Evolutionary conservation across 306 rosid genomes (phyloP).

Genomic region (Gleditsia sinensis): DNA sequence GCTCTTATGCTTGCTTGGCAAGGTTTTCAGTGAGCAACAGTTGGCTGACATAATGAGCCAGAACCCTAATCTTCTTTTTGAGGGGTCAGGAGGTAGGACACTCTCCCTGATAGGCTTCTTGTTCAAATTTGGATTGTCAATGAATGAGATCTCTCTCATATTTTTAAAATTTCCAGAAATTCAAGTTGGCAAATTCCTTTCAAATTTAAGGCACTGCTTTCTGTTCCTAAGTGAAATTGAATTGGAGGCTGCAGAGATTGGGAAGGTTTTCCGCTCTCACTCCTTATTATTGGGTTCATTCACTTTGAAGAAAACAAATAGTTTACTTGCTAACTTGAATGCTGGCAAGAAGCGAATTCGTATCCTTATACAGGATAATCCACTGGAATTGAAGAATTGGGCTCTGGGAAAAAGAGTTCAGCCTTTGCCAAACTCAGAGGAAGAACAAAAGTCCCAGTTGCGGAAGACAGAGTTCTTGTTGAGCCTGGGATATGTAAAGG

Average conservation of each 20-base stretch:
- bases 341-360: slow-evolving; percentile 67
- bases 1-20: slow-evolving; percentile 48
- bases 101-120: slow-evolving; percentile 58
- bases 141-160: slow-evolving; percentile 46
- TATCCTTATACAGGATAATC: slow-evolving; percentile 57
- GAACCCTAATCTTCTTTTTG: slow-evolving; percentile 59
- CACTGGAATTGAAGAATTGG: slow-evolving; percentile 63
- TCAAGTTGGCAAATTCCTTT: slow-evolving; percentile 46
- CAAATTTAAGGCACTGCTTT: slow-evolving; percentile 57
- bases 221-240: slow-evolving; percentile 56
- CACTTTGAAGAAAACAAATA: slow-evolving; percentile 55
- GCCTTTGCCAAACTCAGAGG: slow-evolving; percentile 43
- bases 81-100: slow-evolving; percentile 63
- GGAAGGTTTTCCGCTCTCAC: slow-evolving; percentile 54
- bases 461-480: slow-evolving; percentile 62
- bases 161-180: slow-evolving; percentile 62
- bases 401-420: slow-evolving; percentile 50
- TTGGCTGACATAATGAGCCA: slow-evolving; percentile 41
- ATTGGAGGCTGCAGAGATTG: slow-evolving; percentile 59
- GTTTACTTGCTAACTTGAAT: slow-evolving; percentile 52
- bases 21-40: slow-evolving; percentile 43
- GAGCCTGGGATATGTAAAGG: slow-evolving; percentile 57
- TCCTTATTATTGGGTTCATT: slow-evolving; percentile 58
- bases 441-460: slow-evolving; percentile 23
- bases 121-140: slow-evolving; percentile 58